Evolutionary conservation across 2,329 filamentous ascomycete genomes (phyloP).

Genomic region (Hypomyces rosellus): DNA sequence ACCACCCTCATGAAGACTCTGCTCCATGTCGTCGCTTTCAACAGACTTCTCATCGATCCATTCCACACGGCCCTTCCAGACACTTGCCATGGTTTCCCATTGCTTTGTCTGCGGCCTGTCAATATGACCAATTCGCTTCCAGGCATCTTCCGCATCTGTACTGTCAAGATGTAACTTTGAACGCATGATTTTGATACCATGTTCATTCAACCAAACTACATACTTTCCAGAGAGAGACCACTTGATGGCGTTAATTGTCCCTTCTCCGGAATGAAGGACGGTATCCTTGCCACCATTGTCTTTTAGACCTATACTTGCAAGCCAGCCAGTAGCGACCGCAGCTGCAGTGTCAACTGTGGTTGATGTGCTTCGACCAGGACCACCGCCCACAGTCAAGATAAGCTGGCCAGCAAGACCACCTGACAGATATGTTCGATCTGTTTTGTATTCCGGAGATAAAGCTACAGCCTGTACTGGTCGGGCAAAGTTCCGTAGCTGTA

Average conservation of each 20-base stretch:
- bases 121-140: slow-evolving; percentile 91
- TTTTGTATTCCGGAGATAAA: slow-evolving; percentile 91
- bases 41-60: slow-evolving; percentile 85
- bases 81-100: slow-evolving; percentile 94
- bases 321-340: slow-evolving; percentile 81
- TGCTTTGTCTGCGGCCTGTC: slow-evolving; percentile 78
- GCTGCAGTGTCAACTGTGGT: slow-evolving; percentile 80
- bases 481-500: slow-evolving; percentile 86
- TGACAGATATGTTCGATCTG: slow-evolving; percentile 81
- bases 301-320: slow-evolving; percentile 73
- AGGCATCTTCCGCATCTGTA: slow-evolving; percentile 72
- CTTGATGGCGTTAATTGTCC: slow-evolving; percentile 82
- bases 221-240: slow-evolving; percentile 93
- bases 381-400: slow-evolving; percentile 77
- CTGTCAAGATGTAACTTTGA: slow-evolving; percentile 76
- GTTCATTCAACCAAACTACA: slow-evolving; percentile 92
- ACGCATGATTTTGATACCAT: slow-evolving; percentile 96
- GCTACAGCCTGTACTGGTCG: slow-evolving; percentile 88
- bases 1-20: slow-evolving; percentile 27
- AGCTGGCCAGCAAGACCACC: slow-evolving; percentile 84
- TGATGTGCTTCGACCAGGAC: slow-evolving; percentile 74
- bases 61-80: slow-evolving; percentile 87
- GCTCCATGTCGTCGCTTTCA: slow-evolving; percentile 60
- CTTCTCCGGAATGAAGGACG: slow-evolving; percentile 85
- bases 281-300: slow-evolving; percentile 75